Base-by-base conservation (phyloP, 306 rosid genomes). In the Macrotyloma uniflorum region DNA sequence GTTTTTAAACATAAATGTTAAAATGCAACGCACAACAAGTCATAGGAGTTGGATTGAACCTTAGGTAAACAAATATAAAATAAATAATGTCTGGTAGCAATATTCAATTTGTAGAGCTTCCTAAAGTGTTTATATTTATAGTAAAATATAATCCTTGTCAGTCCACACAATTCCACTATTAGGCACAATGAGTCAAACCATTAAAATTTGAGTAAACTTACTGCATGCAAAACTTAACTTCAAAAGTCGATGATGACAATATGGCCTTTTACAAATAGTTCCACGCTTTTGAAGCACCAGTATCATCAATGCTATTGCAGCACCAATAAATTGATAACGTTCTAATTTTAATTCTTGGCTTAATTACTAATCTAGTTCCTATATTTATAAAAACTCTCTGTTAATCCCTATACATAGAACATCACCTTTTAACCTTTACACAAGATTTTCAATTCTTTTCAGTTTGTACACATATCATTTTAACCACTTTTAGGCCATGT, bases 1-100 rank as follows among this genome's bases (percentile, higher is more conserved):
- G 42, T 32, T 76, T 76, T 70, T 22, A 62, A 66, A 40, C 18
- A 76, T 9, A 61, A 76, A 74, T 58, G 49, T n/a, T 13, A 11
- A 59, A 40, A 75, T 22, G 74, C 23, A 59, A 78, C 76, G 33
- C 57, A 22, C 26, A 33, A 43, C 24, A 40, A 26, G 45, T 19
- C 62, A 43, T 28, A 32, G 19, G 46, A 79, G 24, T 49, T 42
- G 57, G 49, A 40, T 64, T 49, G 45, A 45, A 20, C 46, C 14
- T 42, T n/a, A 7, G 32, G 77, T 38, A 32, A 43, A 74, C 40
- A 68, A 26, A 19, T 24, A 69, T 8, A 9, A 28, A 59, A 78
- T n/a, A 67, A 55, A 32, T 59, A 26, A 54, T 57, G 16, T 63
- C 20, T 5, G 28, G 49, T 12, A 26, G 76, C 43, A 67, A 50